phyloP scores from a whole-genome alignment of 345 rosid species.

The Eucalyptus sp. region DNA sequence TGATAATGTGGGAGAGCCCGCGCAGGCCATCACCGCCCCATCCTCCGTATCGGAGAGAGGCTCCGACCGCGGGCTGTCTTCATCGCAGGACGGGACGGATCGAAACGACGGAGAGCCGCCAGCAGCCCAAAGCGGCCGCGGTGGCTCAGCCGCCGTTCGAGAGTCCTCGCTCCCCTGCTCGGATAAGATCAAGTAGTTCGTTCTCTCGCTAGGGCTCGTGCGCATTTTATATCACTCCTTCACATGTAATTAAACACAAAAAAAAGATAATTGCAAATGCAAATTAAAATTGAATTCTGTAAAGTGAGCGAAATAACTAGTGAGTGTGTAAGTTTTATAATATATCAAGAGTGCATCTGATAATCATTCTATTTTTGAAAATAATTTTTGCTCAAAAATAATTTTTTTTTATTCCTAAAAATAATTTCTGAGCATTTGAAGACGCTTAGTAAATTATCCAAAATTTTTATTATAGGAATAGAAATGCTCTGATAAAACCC shows the following conservation, averaged over 20 bases:
- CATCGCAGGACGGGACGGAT: constrained; percentile 37
- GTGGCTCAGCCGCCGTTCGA: constrained; percentile 14
- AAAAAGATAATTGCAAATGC: not conserved
- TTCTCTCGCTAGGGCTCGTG: not conserved
- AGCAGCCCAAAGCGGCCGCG: constrained; percentile 8
- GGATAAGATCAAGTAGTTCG: constrained; percentile 80
- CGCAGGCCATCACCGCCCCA: constrained; percentile 51
- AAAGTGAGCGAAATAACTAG: not conserved
- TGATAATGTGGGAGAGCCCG: constrained; percentile 27
- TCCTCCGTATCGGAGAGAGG: not conserved
- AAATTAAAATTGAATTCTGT: not conserved
- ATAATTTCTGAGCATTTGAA: fast-evolving
- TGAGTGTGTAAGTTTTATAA: not conserved
- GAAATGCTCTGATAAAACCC: fast-evolving
- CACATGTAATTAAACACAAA: not conserved
- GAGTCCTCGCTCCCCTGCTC: constrained; percentile 27
- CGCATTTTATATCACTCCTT: not conserved
- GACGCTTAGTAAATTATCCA: too few species aligned
- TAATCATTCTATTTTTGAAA: fast-evolving
- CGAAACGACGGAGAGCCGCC: constrained; percentile 29
- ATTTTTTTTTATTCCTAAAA: fast-evolving
- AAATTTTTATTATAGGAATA: too few species aligned
- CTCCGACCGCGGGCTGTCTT: constrained; percentile 83
- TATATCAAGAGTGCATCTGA: fast-evolving
- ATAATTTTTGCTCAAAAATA: fast-evolving